Evolutionary conservation across 805 yeast genomes (phyloP).

Genomic region (Spathaspora arborariae): DNA sequence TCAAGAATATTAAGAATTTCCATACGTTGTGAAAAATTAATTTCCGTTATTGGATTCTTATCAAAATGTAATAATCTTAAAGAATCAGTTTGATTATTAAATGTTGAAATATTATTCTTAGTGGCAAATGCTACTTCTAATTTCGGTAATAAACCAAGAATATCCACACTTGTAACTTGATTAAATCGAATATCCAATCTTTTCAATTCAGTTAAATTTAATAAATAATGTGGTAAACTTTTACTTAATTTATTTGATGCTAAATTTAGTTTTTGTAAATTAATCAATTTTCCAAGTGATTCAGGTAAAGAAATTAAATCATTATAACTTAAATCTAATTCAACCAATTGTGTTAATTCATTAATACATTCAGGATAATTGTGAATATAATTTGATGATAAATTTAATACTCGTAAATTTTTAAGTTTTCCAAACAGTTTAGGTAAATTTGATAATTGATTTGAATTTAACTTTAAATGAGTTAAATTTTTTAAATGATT

Average conservation of each 20-base stretch:
- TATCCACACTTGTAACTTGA: conserved; percentile 49
- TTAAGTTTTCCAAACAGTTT: conserved; percentile 52
- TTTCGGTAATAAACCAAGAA: conserved; percentile 53
- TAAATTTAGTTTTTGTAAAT: conserved; percentile 65
- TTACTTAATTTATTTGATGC: conserved; percentile 66
- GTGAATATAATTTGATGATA: conserved; percentile 73
- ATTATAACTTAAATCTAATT: conserved; percentile 81
- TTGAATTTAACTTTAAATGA: conserved; percentile 67
- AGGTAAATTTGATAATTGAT: conserved; percentile 64
- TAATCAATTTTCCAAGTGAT: conserved; percentile 53
- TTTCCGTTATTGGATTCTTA: conserved; percentile 78
- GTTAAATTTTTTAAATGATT: conserved; percentile 52
- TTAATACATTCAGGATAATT: conserved; percentile 63
- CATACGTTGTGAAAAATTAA: conserved; percentile 52
- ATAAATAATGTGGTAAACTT: conserved; percentile 49
- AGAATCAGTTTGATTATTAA: conserved; percentile 58
- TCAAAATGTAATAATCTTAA: conserved; percentile 70
- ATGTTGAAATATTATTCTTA: conserved; percentile 70
- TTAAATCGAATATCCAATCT: conserved; percentile 79
- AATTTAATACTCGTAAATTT: conserved; percentile 57
- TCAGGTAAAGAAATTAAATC: conserved; percentile 59
- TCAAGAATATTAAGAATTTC: conserved; percentile 66
- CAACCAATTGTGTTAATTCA: conserved; percentile 52
- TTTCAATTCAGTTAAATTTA: conserved; percentile 52
- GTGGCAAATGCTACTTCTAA: conserved; percentile 72